Evolutionary conservation across 352 stramenopile species (phyloP), one percentile per base, ranked within the genome.

Genomic region (Phytopythium boreale): DNA sequence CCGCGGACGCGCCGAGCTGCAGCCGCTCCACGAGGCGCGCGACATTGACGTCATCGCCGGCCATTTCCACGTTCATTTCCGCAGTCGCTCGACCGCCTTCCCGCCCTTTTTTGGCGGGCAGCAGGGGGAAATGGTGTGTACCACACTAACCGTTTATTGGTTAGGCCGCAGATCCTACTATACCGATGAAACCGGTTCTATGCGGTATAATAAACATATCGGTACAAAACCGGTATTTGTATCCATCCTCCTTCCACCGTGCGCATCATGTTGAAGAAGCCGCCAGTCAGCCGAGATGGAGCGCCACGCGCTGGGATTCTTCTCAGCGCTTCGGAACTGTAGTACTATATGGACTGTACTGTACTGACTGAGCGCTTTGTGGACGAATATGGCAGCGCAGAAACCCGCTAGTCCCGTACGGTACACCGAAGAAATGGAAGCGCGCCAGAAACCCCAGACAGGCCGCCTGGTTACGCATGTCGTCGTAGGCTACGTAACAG

Each of bases 21-120:
- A 82, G 69, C 51, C 69, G 71, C 51, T 66, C 57, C 29, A 87
- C 68, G 29, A 77, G 71, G 22, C 64, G 68, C 22, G 63, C 59
- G 47, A 77, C 43, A 59, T 79, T 84, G 39, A 59, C 44, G 58
- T 71, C 74, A 19, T 15, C 31, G 26, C 11, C 1, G 3, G 36
- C 9, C 51, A 43, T 58, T 39, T 27, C 47, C 22, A 29, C 12
- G 22, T 4, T 9, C 46, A 31, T 31, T 52, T 17, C 17, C 6
- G 22, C 44, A 26, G 10, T n/a, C 1, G 22, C 20, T 26, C 41
- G 14, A 4, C 53, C 29, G 8, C 6, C 8, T 44, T 60, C 22
- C 53, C 53, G 53, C 53, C 53, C 6, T 61, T 47, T 61, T 47
- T 36, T 31, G 49, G 26, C 24, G 14, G 5, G 14, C 1, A 31